Conservation (phyloP, 495 filamentous ascomycete species). For the Xylaria intraflava region DNA sequence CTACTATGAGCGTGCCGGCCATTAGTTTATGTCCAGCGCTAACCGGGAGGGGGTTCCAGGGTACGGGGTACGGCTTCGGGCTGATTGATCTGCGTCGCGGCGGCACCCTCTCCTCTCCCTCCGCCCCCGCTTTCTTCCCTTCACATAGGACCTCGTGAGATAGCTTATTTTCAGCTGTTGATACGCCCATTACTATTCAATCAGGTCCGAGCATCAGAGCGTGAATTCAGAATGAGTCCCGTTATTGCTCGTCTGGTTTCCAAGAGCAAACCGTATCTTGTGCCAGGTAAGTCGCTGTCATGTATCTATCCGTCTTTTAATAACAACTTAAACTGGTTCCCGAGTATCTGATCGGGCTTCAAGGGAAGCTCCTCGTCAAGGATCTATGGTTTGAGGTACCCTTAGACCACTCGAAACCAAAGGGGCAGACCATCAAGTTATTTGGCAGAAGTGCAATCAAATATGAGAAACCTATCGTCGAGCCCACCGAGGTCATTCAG, state of each 20-base stretch:
- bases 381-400: slow-evolving; percentile 86
- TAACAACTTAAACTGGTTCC: background rate
- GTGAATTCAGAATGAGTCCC: slow-evolving; percentile 15
- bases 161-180: background rate
- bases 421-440: slow-evolving; percentile 55
- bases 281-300: slow-evolving; percentile 22
- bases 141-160: too few relatives aligned
- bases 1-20: too few relatives aligned
- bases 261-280: slow-evolving; percentile 26
- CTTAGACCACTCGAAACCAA: slow-evolving; percentile 61
- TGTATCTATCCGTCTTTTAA: background rate
- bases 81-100: too few relatives aligned
- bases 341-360: background rate
- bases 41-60: too few relatives aligned
- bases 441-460: slow-evolving; percentile 69
- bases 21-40: too few relatives aligned
- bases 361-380: slow-evolving; percentile 67
- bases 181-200: background rate
- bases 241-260: slow-evolving; percentile 22
- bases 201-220: background rate
- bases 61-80: too few relatives aligned
- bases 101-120: too few relatives aligned
- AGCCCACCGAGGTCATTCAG: slow-evolving; percentile 37
- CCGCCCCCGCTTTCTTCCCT: too few relatives aligned
- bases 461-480: slow-evolving; percentile 53